Conservation (phyloP, 176 grass and related monocot species). For the Cenchrus fungigraminus region DNA sequence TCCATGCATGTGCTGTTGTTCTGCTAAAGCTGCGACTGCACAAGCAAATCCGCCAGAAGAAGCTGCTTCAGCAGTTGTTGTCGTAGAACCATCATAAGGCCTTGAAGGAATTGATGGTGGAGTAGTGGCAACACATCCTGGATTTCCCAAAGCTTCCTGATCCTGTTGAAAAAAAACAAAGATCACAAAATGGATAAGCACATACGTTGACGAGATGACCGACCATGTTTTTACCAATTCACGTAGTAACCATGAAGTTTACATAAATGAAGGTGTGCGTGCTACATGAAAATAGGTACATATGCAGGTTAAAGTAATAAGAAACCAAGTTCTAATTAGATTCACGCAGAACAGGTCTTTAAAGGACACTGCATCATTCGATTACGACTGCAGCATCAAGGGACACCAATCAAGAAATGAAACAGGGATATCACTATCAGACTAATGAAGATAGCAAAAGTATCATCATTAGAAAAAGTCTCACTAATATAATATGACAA, state of each 20-base stretch:
- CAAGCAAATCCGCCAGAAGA: conserved; percentile 67
- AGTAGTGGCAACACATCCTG: neutral
- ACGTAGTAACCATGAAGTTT: neutral
- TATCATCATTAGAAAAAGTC: neutral
- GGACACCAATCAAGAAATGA: neutral
- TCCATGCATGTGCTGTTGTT: conserved; percentile 64
- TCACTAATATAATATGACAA: neutral
- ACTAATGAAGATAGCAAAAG: neutral
- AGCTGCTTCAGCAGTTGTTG: conserved; percentile 38
- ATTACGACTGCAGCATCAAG: neutral
- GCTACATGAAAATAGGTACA: neutral
- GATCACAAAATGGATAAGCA: neutral
- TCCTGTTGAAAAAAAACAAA: conserved; percentile 59
- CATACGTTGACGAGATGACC: conserved; percentile 25
- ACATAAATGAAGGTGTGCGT: neutral
- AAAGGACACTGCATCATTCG: conserved; percentile 1
- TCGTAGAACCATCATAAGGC: neutral
- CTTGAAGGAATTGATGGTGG: conserved; percentile 37
- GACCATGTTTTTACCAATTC: neutral
- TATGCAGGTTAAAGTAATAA: neutral
- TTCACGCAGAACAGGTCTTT: conserved; percentile 9
- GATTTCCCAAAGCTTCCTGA: conserved; percentile 60
- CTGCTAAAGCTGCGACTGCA: conserved; percentile 81
- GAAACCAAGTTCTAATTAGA: neutral
- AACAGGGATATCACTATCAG: conserved; percentile 27